Evolutionary conservation across 139 green algal genomes (phyloP).

Genomic region (Raphidocelis subcapitata): DNA sequence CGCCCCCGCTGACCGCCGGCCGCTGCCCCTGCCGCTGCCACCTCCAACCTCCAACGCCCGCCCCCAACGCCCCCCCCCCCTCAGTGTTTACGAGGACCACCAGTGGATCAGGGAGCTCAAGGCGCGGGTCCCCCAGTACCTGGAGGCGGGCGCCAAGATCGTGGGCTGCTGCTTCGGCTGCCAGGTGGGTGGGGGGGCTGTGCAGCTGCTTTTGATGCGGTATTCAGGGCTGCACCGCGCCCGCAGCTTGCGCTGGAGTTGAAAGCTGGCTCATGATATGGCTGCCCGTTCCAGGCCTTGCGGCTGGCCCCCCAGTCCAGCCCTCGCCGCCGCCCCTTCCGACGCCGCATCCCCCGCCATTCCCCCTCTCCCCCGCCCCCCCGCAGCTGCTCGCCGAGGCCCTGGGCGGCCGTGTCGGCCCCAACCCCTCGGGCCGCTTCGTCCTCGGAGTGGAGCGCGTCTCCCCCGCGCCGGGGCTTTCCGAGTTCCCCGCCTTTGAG

Average conservation of each 20-base stretch:
- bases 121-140: slow-evolving; percentile 20
- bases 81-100: slow-evolving; percentile 32
- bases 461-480: slow-evolving; percentile 5
- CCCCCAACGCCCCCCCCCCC: no score
- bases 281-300: no score
- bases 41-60: no score
- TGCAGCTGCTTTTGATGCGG: neutral
- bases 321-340: neutral
- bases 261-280: no score
- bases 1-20: no score
- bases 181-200: slow-evolving; percentile 26
- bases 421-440: slow-evolving; percentile 52
- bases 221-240: neutral
- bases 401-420: slow-evolving; percentile 44
- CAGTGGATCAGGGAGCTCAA: slow-evolving; percentile 40
- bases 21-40: no score
- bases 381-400: slow-evolving; percentile 33
- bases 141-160: slow-evolving; percentile 13
- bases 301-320: no score
- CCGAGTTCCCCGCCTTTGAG: slow-evolving; percentile 1
- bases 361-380: neutral
- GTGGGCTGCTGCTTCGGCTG: slow-evolving; percentile 56
- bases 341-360: neutral
- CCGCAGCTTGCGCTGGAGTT: neutral
- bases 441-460: slow-evolving; percentile 28